phyloP scores from a whole-genome alignment of 2,329 filamentous ascomycete species.

The Paraphoma chrysanthemicola region DNA sequence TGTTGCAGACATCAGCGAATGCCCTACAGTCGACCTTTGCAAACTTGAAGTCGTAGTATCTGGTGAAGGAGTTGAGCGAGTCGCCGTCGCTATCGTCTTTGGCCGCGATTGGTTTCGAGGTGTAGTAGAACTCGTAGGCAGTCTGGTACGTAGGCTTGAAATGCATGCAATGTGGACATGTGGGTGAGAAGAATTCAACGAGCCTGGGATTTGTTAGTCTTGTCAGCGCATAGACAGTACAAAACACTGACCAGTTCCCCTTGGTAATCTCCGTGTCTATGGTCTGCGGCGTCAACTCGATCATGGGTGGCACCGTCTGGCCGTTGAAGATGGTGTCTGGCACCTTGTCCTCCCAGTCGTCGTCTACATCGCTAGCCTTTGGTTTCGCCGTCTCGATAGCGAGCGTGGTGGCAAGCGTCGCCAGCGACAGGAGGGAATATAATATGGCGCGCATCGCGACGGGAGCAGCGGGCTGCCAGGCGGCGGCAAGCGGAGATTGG shows the following conservation, averaged over 20 bases:
- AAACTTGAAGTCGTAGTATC: constrained; percentile 90
- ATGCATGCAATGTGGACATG: constrained; percentile 73
- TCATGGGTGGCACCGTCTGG: constrained; percentile 69
- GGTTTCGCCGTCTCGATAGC: constrained; percentile 22
- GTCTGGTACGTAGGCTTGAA: constrained; percentile 90
- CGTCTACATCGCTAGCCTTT: constrained; percentile 22
- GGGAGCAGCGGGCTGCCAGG: constrained; percentile 16
- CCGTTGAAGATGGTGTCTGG: constrained; percentile 69
- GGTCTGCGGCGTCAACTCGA: constrained; percentile 65
- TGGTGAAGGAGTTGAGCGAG: constrained; percentile 72
- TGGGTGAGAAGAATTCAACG: constrained; percentile 60
- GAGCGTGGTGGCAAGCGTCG: constrained; percentile 39
- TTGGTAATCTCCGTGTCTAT: constrained; percentile 66
- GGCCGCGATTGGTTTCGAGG: constrained; percentile 71
- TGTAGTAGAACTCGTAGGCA: constrained; percentile 93
- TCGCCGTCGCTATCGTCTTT: constrained; percentile 56
- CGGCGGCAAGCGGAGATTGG: constrained; percentile 7
- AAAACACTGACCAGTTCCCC: constrained; percentile 68
- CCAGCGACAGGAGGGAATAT: constrained; percentile 47
- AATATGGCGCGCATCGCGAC: constrained; percentile 45
- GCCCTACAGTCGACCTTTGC: constrained; percentile 85
- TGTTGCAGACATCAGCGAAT: constrained; percentile 76
- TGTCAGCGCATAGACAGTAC: neutral
- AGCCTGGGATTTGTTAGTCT: constrained; percentile 29
- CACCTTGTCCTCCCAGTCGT: constrained; percentile 37